Conservation (phyloP, 345 rosid genomes). For the Eucalyptus sideroxylon region DNA sequence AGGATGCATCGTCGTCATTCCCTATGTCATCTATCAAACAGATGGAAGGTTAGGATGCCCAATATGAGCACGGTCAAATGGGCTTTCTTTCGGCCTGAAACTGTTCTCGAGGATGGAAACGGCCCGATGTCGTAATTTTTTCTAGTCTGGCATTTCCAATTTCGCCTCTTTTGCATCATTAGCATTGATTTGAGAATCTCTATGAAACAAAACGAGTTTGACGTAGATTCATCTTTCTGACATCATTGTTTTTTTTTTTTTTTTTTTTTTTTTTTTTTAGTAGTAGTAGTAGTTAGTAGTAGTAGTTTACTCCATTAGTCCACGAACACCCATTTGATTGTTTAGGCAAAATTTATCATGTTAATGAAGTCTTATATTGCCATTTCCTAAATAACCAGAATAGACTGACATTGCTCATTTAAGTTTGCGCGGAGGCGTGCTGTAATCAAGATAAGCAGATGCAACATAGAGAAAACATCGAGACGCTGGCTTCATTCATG, state of each 20-base stretch:
- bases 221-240: not conserved
- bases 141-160: not conserved
- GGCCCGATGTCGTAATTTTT: not conserved
- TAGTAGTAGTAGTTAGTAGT: too few species aligned
- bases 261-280: fast-evolving
- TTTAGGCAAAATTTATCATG: not conserved
- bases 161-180: not conserved
- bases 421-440: not conserved
- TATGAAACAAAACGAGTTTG: not conserved
- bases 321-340: not conserved
- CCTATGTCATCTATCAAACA: not conserved
- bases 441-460: not conserved
- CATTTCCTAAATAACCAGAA: not conserved
- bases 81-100: not conserved
- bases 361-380: not conserved
- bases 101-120: not conserved
- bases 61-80: not conserved
- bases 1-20: not conserved
- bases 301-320: not conserved
- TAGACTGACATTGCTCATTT: not conserved
- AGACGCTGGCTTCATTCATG: not conserved
- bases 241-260: not conserved
- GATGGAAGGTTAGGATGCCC: not conserved
- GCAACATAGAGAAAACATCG: not conserved
- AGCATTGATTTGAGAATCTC: not conserved